Conservation (phyloP, 345 rosid genomes). For the Bruguiera parviflora region DNA sequence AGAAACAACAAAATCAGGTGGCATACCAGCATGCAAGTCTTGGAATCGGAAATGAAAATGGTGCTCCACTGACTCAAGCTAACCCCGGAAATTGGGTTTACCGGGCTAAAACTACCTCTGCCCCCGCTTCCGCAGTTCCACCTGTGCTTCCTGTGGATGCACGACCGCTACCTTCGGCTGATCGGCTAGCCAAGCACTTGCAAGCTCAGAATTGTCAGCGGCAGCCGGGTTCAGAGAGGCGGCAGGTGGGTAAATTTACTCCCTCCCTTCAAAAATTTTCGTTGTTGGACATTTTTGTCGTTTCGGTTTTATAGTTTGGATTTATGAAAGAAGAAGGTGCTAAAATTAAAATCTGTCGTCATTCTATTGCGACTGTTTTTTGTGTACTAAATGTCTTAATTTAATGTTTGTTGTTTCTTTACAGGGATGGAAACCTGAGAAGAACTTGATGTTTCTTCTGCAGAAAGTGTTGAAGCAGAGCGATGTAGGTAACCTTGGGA, state of each 20-base stretch:
- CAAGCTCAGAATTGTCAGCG: slow-evolving; percentile 44
- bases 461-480: slow-evolving; percentile 98
- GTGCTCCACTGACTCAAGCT: slow-evolving; percentile 19
- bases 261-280: not conserved
- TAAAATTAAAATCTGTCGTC: not conserved
- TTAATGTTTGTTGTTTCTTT: not conserved
- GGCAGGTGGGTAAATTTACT: slow-evolving; percentile 46
- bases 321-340: not conserved
- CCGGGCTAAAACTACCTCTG: slow-evolving; percentile 41
- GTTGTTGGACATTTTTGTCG: not conserved
- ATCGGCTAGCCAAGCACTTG: slow-evolving; percentile 42
- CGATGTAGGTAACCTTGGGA: slow-evolving; percentile 94
- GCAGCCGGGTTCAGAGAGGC: slow-evolving; percentile 55
- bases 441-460: slow-evolving; percentile 86
- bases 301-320: not conserved
- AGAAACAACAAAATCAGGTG: slow-evolving; percentile 35
- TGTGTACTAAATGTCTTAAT: not conserved
- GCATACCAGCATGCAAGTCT: slow-evolving; percentile 39
- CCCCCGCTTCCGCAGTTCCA: slow-evolving; percentile 18
- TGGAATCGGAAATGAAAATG: slow-evolving; percentile 32
- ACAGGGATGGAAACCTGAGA: slow-evolving; percentile 91
- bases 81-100: slow-evolving; percentile 58
- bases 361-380: not conserved
- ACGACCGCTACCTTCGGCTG: slow-evolving; percentile 18
- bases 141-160: slow-evolving; percentile 25